Base-by-base conservation (phyloP, 352 stramenopile genomes). In the Phytophthora fragariaefolia region DNA sequence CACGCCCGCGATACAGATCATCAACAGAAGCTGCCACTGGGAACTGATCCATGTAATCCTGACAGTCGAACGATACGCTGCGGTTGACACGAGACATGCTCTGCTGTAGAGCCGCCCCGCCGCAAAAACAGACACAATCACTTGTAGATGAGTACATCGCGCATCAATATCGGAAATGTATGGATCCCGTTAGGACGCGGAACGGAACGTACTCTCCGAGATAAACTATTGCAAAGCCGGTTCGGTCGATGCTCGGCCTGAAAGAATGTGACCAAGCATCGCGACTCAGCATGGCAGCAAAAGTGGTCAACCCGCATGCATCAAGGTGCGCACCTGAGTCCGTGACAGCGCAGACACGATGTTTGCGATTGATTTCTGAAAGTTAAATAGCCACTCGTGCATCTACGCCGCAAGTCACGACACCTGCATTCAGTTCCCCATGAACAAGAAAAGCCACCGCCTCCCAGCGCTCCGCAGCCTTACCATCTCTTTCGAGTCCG, bases 351-450 rank as follows among this genome's bases (percentile, higher is more conserved):
- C 74, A 5, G 82, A 92, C 22, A 96, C 83, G 43, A 96, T 92
- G 65, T 89, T 96, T 13, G 88, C 88, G 40, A 96, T 96, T 46
- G 85, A 96, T 76, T 92, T 90, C 55, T 96, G 88, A 70, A 96
- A 96, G 36, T 94, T 93, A 73, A 96, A 96, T 24, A 96, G 69
- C 88, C 88, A 96, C 58, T 94, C 83, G 57, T 94, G 85, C 88
- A 96, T 96, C 87, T 94, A 64, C n/a, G 20, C 2, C 15, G 4
- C 23, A 60, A 36, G 12, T 23, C 13, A 24, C 6, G 32, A 23
- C 2, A 22, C 34, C 53, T 26, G 4, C 55, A 45, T 26, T 66
- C 24, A 69, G 46, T 20, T 60, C 23, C 46, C 28, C 22, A 56
- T 20, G 7, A 36, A 56, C 23, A n/a, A 46, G 26, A 45, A 30